Base-by-base conservation (phyloP, 164 flowering plant genomes). In the Dillenia suffruticosa region DNA sequence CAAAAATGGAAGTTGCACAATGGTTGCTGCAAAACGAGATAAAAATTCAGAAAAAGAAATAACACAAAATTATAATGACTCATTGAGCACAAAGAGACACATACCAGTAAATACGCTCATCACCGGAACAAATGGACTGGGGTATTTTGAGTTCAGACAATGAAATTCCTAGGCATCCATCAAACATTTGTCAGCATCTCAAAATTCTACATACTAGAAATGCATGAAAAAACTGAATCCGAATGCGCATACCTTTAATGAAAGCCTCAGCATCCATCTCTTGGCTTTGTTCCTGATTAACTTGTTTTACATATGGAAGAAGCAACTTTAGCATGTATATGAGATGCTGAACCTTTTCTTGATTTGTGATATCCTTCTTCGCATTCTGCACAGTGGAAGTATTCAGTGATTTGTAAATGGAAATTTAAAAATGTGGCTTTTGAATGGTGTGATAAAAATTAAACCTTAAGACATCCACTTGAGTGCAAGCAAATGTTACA, bases 51-150 rank as follows among this genome's bases (percentile, higher is more conserved):
- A 47, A 24, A 40, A 2, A 44, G 24, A 54, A 26, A 45, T 32
- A 32, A 9, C 10, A 44, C 46, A 17, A 32, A 12, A 14, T 26
- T 54, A 44, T 10, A 45, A 52, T 24, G 3, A n/a, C 14, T 54
- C 3, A 32, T 4, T 1, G 14, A 43, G 12, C 26, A 10, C 50
- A 49, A 24, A 58, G 46, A 57, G 22, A 32, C 58, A 48, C 70
- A 26, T 72, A 92, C 97, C 96, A 92, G 63, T 74, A 92, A 32
- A 88, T 79, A 22, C 96, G 91, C 70, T 92, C 98, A 63, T 82
- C 79, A 59, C 44, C 67, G 65, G 14, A 40, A 57, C 75, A 77
- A 22, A 67, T 9, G 8, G 88, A 68, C 61, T 67, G 62, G 50
- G 77, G 67, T 58, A 84, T 24, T 7, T 68, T 70, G 46, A 86